These are phyloP conservation scores for Protomyces lactucae-debilis DNA, from an alignment of 1,139 yeast species.

Conservation along the genomic window DNA sequence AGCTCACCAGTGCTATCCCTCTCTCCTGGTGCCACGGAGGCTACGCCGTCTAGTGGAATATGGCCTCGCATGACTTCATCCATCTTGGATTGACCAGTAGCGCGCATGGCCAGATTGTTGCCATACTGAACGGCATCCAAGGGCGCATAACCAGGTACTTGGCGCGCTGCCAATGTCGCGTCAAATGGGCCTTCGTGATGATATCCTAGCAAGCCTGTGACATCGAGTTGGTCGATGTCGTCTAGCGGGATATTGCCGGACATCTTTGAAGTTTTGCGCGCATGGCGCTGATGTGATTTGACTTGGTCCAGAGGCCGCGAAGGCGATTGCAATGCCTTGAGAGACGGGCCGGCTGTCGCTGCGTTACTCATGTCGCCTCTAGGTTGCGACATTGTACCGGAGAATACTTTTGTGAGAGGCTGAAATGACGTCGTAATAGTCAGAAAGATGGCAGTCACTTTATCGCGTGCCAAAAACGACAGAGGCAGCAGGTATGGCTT, in stretches of 20 bases:
- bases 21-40: conserved; percentile 27
- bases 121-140: conserved; percentile 29
- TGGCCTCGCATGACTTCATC: conserved; percentile 26
- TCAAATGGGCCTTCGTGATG: conserved; percentile 34
- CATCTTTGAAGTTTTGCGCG: conserved; percentile 1
- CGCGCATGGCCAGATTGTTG: conserved; percentile 29
- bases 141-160: conserved; percentile 30
- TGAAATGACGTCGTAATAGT: neutral
- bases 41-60: conserved; percentile 31
- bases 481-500: neutral
- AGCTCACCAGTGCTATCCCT: conserved; percentile 11
- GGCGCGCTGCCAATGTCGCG: conserved; percentile 29
- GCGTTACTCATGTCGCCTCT: no score
- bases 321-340: no score
- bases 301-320: neutral
- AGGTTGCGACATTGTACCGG: no score
- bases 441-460: neutral
- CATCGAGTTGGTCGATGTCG: conserved; percentile 18
- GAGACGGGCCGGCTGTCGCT: no score
- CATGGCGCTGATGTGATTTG: neutral
- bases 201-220: conserved; percentile 4
- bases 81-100: conserved; percentile 28
- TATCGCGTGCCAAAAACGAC: neutral
- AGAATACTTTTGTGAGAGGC: no score
- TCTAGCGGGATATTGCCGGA: conserved; percentile 18